These are phyloP conservation scores for Rhynchospora breviuscula DNA, from an alignment of 176 grass and related monocot genomes.

Conservation along the genomic window DNA sequence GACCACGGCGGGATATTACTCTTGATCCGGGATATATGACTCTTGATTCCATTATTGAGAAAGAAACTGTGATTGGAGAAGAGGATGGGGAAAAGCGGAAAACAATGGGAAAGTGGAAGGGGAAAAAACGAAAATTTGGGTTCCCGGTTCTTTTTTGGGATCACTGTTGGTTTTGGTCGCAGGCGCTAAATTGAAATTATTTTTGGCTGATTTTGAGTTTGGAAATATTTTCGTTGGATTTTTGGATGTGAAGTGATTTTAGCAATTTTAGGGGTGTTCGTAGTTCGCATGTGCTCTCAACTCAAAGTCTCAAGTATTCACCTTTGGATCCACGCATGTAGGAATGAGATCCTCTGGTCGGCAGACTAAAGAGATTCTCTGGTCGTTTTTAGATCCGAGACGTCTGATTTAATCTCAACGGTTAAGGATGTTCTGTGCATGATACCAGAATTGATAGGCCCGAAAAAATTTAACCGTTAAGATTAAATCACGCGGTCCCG, in stretches of 20 bases:
- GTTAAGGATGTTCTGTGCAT: no score
- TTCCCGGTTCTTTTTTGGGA: background rate
- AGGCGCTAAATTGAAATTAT: background rate
- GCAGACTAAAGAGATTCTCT: no score
- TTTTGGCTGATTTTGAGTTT: background rate
- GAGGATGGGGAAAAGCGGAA: background rate
- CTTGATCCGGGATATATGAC: no score
- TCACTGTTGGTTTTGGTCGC: background rate
- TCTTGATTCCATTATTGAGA: constrained; percentile 9
- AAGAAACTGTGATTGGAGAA: background rate
- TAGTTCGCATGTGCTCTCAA: no score
- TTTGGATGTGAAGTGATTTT: background rate
- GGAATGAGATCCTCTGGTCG: no score
- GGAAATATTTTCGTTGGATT: background rate
- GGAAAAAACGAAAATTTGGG: background rate
- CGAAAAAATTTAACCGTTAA: no score
- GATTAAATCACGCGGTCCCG: no score
- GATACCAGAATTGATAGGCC: no score
- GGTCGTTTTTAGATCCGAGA: no score
- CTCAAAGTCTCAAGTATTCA: no score
- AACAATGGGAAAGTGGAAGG: background rate
- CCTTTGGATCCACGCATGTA: no score
- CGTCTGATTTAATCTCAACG: no score
- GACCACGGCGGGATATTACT: background rate
- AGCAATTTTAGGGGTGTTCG: background rate